Percentiles rank a stretch among this genome's conserved stretches.
Evolutionary conservation across 2,329 filamentous ascomycete genomes (phyloP).

Genomic region (Mycosphaerella sp.): DNA sequence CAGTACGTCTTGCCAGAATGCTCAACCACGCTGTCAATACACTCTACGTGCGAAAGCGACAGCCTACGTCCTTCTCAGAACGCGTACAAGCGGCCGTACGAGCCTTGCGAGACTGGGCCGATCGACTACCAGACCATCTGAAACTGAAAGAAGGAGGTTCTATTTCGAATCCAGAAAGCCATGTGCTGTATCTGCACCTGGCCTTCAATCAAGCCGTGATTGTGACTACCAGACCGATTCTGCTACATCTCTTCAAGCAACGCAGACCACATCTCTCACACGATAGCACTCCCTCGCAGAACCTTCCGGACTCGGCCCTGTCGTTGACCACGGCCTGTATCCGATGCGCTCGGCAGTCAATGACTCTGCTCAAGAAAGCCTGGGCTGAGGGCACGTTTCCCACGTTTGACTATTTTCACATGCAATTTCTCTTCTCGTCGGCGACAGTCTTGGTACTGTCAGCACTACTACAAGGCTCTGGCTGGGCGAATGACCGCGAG

Average conservation of each 20-base stretch:
- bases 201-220: slow-evolving; percentile 34
- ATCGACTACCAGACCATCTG: slow-evolving; percentile 33
- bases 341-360: slow-evolving; percentile 43
- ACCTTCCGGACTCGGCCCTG: slow-evolving; percentile 30
- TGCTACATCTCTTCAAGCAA: slow-evolving; percentile 32
- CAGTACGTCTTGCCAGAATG: slow-evolving; percentile 37
- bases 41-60: slow-evolving; percentile 30
- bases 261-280: slow-evolving; percentile 5
- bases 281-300: not conserved
- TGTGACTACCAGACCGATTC: slow-evolving; percentile 32
- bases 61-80: slow-evolving; percentile 32
- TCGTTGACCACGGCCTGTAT: slow-evolving; percentile 44
- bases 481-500: slow-evolving; percentile 36
- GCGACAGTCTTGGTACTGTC: slow-evolving; percentile 43
- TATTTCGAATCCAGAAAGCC: slow-evolving; percentile 16
- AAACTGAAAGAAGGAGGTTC: slow-evolving; percentile 30
- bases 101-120: slow-evolving; percentile 36
- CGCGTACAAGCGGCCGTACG: slow-evolving; percentile 36
- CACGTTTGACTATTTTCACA: slow-evolving; percentile 45
- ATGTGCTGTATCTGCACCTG: slow-evolving; percentile 35
- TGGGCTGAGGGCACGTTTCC: slow-evolving; percentile 46
- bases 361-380: slow-evolving; percentile 39
- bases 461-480: slow-evolving; percentile 34
- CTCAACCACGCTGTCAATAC: slow-evolving; percentile 27
- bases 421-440: slow-evolving; percentile 45